Evolutionary conservation across 306 rosid species (phyloP), one percentile per base, ranked within the genome.

Genomic region (Mucuna pruriens): DNA sequence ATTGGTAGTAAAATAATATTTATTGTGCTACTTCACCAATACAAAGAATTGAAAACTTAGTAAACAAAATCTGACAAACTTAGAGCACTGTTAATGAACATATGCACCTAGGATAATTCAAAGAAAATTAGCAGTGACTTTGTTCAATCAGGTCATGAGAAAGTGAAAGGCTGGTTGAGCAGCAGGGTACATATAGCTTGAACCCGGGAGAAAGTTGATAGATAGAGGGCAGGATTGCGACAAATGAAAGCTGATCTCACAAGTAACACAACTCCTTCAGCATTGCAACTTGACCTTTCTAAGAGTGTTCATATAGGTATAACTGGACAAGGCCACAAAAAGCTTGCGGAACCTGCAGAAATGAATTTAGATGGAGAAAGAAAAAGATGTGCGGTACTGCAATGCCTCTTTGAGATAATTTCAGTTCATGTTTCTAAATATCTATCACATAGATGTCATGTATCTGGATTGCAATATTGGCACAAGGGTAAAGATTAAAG

Each of bases 311-410:
- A 90, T 88, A 58, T 92, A 92, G 9, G 97, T 91, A 76, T 91
- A 95, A 83, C 98, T 95, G 16, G 98, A 95, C 85, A 91, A 84
- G 31, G 89, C 75, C 2, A 95, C 94, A 74, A 95, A 95, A 76
- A 88, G 92, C 85, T 91, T 95, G 85, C 94, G 92, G 66, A 91
- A 95, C 98, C 98, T 95, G 89, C 89, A 84, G 55, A 83, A 69
- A 77, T 60, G 39, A 76, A 46, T 46, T 45, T 45, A 31, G 31
- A 48, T 11, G 54, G 63, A n/a, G 9, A 33, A 29, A 70, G 6
- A 33, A 31, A 63, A 70, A 13, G 4, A 39, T 23, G 67, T 15
- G 57, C 6, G 38, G 17, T 26, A 6, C 64, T 68, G 15, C 22
- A 7, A 65, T 23, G 39, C 51, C n/a, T 57, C 34, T 29, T 60